Evolutionary conservation across 345 rosid genomes (phyloP).

Genomic region (Hibiscus tridactylites): DNA sequence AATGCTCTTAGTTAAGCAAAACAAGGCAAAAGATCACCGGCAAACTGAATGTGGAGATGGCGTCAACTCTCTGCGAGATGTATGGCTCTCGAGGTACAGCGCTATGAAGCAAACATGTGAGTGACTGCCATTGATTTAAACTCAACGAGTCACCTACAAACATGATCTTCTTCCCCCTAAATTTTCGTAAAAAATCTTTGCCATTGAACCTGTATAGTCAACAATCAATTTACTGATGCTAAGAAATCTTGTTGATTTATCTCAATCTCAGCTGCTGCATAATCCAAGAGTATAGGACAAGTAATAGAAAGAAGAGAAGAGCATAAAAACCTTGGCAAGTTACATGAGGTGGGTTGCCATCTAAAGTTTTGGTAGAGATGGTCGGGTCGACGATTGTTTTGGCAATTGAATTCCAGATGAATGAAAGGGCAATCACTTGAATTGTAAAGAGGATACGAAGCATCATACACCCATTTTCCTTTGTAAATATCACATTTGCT

Average conservation of each 20-base stretch:
- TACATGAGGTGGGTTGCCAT: slow-evolving; percentile 55
- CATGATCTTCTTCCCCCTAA: slow-evolving; percentile 52
- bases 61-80: slow-evolving; percentile 23
- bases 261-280: too few relatives aligned
- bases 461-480: slow-evolving; percentile 49
- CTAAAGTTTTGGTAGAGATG: slow-evolving; percentile 41
- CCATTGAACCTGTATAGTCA: slow-evolving; percentile 43
- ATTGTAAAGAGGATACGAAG: slow-evolving; percentile 33
- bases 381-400: slow-evolving; percentile 48
- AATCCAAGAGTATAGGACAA: not conserved
- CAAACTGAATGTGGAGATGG: slow-evolving; percentile 51
- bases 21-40: slow-evolving; percentile 24
- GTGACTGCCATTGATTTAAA: slow-evolving; percentile 83
- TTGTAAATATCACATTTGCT: slow-evolving; percentile 17
- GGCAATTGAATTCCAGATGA: slow-evolving; percentile 46
- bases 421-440: slow-evolving; percentile 41
- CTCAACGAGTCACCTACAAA: slow-evolving; percentile 80
- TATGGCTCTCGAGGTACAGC: slow-evolving; percentile 31
- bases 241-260: not conserved
- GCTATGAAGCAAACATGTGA: slow-evolving; percentile 65
- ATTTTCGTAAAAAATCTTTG: slow-evolving; percentile 33
- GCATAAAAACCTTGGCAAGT: slow-evolving; percentile 24
- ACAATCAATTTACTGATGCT: not conserved
- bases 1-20: not conserved
- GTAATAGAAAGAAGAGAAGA: too few relatives aligned